Evolutionary conservation across 306 rosid genomes (phyloP).

Genomic region (Prunus fruticosa): DNA sequence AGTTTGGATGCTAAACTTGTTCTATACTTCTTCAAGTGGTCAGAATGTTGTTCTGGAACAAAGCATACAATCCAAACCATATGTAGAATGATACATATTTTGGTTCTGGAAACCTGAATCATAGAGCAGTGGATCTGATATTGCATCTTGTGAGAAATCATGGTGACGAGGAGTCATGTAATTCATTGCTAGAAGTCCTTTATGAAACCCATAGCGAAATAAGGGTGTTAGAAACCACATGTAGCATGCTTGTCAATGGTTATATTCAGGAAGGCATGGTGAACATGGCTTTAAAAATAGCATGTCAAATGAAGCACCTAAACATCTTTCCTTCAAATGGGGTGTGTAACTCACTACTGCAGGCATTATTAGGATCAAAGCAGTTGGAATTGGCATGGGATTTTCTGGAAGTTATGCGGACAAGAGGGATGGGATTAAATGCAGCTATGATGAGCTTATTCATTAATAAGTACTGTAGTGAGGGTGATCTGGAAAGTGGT

Average conservation of each 20-base stretch:
- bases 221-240: constrained; percentile 26
- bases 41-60: constrained; percentile 24
- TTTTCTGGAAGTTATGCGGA: constrained; percentile 23
- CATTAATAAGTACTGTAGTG: constrained; percentile 31
- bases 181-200: constrained; percentile 9
- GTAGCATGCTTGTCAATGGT: constrained; percentile 30
- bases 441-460: constrained; percentile 27
- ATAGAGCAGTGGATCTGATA: constrained; percentile 34
- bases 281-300: constrained; percentile 16
- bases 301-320: constrained; percentile 25
- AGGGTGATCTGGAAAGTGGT: constrained; percentile 26
- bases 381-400: constrained; percentile 33
- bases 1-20: constrained; percentile 31
- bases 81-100: constrained; percentile 39
- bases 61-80: constrained; percentile 15
- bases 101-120: constrained; percentile 40
- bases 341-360: constrained; percentile 20
- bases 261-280: constrained; percentile 31
- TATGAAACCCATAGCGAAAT: constrained; percentile 20
- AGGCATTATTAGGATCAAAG: constrained; percentile 21
- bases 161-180: constrained; percentile 14
- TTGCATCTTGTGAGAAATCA: constrained; percentile 16
- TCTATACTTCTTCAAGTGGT: constrained; percentile 33
- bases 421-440: constrained; percentile 23
- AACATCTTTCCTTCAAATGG: constrained; percentile 31